These are phyloP conservation scores for Geotrichum siamense DNA, from an alignment of 1,139 yeast species.

Conservation along the genomic window DNA sequence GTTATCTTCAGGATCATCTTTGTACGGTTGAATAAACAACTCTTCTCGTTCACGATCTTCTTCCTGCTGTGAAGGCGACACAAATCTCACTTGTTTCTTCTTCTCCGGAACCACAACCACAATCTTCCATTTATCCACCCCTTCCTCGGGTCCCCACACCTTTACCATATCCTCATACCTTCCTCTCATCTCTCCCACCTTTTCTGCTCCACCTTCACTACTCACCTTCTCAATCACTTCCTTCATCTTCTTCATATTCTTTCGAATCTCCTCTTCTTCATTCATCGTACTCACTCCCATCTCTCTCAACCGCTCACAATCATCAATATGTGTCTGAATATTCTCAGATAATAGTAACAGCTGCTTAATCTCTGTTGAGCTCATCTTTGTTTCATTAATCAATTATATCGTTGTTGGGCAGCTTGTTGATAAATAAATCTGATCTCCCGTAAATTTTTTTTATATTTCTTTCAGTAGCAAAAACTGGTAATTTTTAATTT, in stretches of 20 bases:
- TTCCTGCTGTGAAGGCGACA: conserved; percentile 26
- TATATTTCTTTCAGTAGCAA: too few species aligned
- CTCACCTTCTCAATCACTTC: conserved; percentile 28
- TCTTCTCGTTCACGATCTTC: conserved; percentile 21
- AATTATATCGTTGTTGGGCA: too few species aligned
- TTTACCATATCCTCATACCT: conserved; percentile 11
- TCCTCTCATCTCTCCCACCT: conserved; percentile 4
- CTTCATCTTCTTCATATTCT: conserved; percentile 38
- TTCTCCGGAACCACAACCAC: conserved; percentile 25
- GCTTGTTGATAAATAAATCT: too few species aligned
- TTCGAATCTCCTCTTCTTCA: conserved; percentile 49
- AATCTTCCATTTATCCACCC: conserved; percentile 33
- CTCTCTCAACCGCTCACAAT: conserved; percentile 42
- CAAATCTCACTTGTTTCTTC: conserved; percentile 19
- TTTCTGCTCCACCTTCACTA: conserved; percentile 6
- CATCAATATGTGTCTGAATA: conserved; percentile 43
- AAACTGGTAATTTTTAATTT: too few species aligned
- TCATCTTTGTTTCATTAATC: too few species aligned
- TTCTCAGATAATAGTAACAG: conserved; percentile 35
- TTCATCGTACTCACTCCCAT: conserved; percentile 47
- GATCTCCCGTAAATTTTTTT: too few species aligned
- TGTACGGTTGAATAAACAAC: conserved; percentile 39
- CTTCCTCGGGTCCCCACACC: conserved; percentile 4
- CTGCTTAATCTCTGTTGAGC: conserved; percentile 14
- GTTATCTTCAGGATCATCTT: conserved; percentile 36